Conservation (phyloP, 805 yeast species). For the Maudiozyma saulgeensis region DNA sequence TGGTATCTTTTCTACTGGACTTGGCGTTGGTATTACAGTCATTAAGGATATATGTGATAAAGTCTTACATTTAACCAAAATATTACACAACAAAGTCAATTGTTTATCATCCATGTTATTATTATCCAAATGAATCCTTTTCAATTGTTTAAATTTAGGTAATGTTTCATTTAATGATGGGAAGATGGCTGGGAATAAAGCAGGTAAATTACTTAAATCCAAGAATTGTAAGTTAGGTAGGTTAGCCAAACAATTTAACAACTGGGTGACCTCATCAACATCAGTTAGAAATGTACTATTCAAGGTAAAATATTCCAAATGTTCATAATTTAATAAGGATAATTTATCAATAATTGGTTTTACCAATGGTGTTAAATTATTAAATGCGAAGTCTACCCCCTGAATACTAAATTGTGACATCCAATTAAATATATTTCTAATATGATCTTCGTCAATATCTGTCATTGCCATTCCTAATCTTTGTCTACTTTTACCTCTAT, state of each 20-base stretch:
- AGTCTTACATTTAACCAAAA: constrained; percentile 56
- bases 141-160: constrained; percentile 57
- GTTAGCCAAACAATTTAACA: constrained; percentile 43
- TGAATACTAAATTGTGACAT: constrained; percentile 32
- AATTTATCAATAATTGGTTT: constrained; percentile 21
- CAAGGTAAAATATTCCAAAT: constrained; percentile 46
- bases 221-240: constrained; percentile 56
- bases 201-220: constrained; percentile 64
- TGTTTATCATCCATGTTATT: constrained; percentile 50
- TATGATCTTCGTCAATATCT: constrained; percentile 51
- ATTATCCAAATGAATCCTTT: constrained; percentile 62
- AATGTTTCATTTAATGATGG: constrained; percentile 50
- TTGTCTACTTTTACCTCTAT: constrained; percentile 11
- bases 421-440: constrained; percentile 52
- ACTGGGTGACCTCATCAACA: constrained; percentile 39
- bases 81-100: constrained; percentile 52
- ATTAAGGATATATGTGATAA: constrained; percentile 60
- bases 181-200: constrained; percentile 53
- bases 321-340: constrained; percentile 10
- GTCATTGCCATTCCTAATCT: constrained; percentile 74
- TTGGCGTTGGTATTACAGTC: constrained; percentile 36
- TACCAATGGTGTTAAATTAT: constrained; percentile 41
- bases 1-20: not conserved
- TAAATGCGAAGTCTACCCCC: constrained; percentile 80
- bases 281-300: constrained; percentile 53